Conservation (phyloP, 345 rosid species). For the Pelargonium nanum region DNA sequence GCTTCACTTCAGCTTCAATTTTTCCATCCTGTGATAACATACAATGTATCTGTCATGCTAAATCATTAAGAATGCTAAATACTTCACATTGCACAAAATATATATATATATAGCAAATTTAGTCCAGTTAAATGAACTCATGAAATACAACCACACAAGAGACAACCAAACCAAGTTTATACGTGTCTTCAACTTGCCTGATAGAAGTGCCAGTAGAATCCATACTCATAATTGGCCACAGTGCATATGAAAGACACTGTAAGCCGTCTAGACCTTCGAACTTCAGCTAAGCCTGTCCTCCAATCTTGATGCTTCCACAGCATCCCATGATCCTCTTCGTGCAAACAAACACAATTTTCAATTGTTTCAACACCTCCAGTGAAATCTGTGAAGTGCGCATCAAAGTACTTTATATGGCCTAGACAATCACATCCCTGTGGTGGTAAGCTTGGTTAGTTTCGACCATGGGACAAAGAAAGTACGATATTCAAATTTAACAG, state of each 20-base stretch:
- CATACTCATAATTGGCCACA: conserved; percentile 87
- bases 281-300: conserved; percentile 96
- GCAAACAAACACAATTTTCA: conserved; percentile 90
- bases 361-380: conserved; percentile 85
- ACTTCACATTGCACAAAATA: no score
- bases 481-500: background rate
- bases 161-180: background rate
- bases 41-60: conserved; percentile 9
- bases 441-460: background rate
- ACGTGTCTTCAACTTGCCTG: conserved; percentile 42
- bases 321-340: conserved; percentile 89
- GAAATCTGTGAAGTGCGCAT: conserved; percentile 83
- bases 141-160: background rate
- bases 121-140: no score
- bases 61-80: background rate
- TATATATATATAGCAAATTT: no score
- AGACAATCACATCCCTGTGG: conserved; percentile 81
- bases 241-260: conserved; percentile 77
- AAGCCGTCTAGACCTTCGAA: conserved; percentile 75
- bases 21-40: conserved; percentile 59
- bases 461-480: background rate
- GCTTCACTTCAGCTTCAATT: conserved; percentile 88
- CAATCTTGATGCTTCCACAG: conserved; percentile 97
- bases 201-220: conserved; percentile 89
- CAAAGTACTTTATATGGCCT: conserved; percentile 77